Evolutionary conservation across 208 protist genomes (phyloP).

Genomic region (Leishmania turanica): DNA sequence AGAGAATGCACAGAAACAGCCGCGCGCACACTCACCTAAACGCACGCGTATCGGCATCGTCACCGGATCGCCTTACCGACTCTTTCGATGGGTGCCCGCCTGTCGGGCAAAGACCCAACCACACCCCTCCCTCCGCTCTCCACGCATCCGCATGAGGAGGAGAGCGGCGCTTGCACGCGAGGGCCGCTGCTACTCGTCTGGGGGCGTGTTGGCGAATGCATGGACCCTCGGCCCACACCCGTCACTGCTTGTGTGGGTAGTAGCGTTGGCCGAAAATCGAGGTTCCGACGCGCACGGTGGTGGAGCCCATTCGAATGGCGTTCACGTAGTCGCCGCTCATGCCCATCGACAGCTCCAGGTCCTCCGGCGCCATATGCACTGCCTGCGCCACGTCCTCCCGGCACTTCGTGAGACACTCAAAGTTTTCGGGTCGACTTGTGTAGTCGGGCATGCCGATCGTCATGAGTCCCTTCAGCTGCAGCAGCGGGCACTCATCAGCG

Average conservation of each 20-base stretch:
- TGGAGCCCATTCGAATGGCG: conserved; percentile 94
- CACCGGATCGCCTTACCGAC: neutral
- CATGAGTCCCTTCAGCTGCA: conserved; percentile 95
- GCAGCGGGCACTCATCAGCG: conserved; percentile 58
- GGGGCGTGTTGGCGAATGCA: neutral
- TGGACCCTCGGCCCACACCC: neutral
- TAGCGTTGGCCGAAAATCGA: conserved; percentile 95
- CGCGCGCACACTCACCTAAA: neutral
- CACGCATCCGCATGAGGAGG: neutral
- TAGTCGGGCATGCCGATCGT: conserved; percentile 95
- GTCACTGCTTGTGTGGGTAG: conserved; percentile 58
- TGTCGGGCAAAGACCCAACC: neutral
- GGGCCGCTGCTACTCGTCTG: neutral
- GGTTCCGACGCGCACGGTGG: conserved; percentile 95
- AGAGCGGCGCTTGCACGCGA: neutral
- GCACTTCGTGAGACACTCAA: conserved; percentile 79
- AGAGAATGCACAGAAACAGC: neutral
- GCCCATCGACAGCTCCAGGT: conserved; percentile 95
- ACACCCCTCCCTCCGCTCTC: neutral
- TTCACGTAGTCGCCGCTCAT: conserved; percentile 96
- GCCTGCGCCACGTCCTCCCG: conserved; percentile 64
- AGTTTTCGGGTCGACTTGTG: conserved; percentile 81
- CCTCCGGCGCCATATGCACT: conserved; percentile 42
- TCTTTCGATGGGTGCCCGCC: neutral
- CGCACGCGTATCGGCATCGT: neutral